These are phyloP conservation scores for Pleoardoris graminearum DNA, from an alignment of 2,329 filamentous ascomycete species.

Conservation along the genomic window DNA sequence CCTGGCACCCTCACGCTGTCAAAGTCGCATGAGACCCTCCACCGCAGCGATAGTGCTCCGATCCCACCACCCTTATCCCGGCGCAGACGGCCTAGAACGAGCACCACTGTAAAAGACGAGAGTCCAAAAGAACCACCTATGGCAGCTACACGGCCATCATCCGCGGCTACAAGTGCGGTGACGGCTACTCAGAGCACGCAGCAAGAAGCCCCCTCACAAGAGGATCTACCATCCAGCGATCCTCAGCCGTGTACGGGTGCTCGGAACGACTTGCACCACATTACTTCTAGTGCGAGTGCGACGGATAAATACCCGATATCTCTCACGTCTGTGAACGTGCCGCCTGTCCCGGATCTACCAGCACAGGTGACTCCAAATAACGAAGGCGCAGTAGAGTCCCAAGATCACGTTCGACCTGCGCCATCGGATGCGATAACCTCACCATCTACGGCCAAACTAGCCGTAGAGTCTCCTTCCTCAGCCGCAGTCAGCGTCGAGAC, in stretches of 20 bases:
- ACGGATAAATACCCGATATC: not conserved
- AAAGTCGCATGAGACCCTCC: not conserved
- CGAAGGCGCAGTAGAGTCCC: not conserved
- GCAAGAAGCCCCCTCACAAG: too few relatives aligned
- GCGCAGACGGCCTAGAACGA: not conserved
- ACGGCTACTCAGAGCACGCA: too few relatives aligned
- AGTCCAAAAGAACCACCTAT: not conserved
- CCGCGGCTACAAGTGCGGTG: too few relatives aligned
- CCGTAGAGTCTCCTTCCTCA: not conserved
- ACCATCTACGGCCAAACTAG: not conserved
- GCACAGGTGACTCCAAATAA: not conserved
- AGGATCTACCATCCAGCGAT: not conserved
- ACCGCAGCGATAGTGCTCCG: not conserved
- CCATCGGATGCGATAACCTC: not conserved
- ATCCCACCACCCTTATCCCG: not conserved
- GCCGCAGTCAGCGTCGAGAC: not conserved
- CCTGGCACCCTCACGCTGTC: not conserved
- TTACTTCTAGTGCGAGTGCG: not conserved
- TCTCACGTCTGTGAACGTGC: not conserved
- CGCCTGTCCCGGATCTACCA: not conserved
- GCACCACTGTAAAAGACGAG: not conserved
- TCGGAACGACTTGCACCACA: not conserved
- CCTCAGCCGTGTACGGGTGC: not conserved
- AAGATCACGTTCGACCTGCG: too few relatives aligned
- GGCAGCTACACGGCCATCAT: not conserved